These are phyloP conservation scores for Trichoderma breve DNA, from an alignment of 2,329 filamentous ascomycete genomes.

Conservation along the genomic window DNA sequence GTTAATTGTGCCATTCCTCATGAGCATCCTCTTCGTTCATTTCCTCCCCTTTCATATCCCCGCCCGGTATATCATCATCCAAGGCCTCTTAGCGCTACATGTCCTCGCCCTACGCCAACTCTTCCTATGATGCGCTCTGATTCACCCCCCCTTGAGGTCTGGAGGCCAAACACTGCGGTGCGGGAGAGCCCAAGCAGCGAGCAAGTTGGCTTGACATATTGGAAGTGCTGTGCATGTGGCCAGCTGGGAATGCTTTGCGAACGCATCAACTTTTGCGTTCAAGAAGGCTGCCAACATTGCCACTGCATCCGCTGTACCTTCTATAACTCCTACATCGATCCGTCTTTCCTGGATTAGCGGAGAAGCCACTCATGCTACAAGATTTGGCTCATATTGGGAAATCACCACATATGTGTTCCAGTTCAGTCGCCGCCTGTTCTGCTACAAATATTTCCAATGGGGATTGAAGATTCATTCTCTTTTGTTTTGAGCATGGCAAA, in stretches of 20 bases:
- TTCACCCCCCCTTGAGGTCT: neutral
- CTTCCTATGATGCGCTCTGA: neutral
- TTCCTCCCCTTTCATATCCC: neutral
- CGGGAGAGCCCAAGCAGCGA: neutral
- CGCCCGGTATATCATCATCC: neutral
- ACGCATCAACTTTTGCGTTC: neutral
- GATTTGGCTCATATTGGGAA: too few relatives aligned
- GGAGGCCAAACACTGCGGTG: neutral
- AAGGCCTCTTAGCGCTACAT: neutral
- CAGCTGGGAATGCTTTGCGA: neutral
- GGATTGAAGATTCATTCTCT: too few relatives aligned
- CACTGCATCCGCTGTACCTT: neutral
- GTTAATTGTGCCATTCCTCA: too few relatives aligned
- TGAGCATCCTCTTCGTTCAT: neutral
- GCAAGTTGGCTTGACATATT: neutral
- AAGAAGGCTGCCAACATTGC: neutral
- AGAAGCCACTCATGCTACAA: too few relatives aligned
- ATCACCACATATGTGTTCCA: too few relatives aligned
- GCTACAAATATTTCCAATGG: too few relatives aligned
- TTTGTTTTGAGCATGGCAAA: too few relatives aligned
- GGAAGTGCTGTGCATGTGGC: neutral
- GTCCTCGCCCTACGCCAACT: neutral
- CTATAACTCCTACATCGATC: neutral
- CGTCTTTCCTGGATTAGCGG: too few relatives aligned
- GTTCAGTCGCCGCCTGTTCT: too few relatives aligned